Evolutionary conservation across 345 rosid genomes (phyloP), one percentile per base, ranked within the genome.

Genomic region (Alliaria petiolata): DNA sequence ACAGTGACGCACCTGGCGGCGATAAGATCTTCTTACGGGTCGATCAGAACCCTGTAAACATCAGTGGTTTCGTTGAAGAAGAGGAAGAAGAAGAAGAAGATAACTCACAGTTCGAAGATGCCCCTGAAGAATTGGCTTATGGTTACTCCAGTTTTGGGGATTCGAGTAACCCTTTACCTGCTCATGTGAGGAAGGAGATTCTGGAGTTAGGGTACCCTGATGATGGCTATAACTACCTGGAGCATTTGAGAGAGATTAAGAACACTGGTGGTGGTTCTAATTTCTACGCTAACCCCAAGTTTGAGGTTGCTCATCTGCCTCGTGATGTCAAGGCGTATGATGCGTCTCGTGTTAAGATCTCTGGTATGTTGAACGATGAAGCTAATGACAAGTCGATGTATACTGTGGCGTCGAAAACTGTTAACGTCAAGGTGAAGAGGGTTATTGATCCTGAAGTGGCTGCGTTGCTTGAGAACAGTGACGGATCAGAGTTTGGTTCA

Each of bases 151-250:
- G 44, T 20, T 75, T 26, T 14, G 34, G 59, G 22, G 78, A 9
- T 45, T 22, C 65, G 17, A 77, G 62, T 5, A 62, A 53, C 49
- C 42, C 75, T 13, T 63, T 78, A 38, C 81, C 81, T n/a, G 62
- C 88, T 53, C 16, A 71, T 25, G 43, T 89, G 57, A 88, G 98
- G 84, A 88, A 58, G 83, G 99, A 88, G 83, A 87, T 87, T 65
- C 57, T 95, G 59, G 95, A 89, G 77, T 78, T 95, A 11, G 97
- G 98, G 17, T 87, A 86, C 77, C 96, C 99, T 1, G 99, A 88
- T 75, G 99, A 89, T 56, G 99, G 99, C 0, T 89, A 95, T 57
- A 91, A 95, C 76, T 95, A 95, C 76, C 83, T 95, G 79, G 40
- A 62, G 43, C 98, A 89, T 76, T 34, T 95, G 71, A 84, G 99